Evolutionary conservation across 441 rosid species (phyloP).

Genomic region (Omphalea diandra): DNA sequence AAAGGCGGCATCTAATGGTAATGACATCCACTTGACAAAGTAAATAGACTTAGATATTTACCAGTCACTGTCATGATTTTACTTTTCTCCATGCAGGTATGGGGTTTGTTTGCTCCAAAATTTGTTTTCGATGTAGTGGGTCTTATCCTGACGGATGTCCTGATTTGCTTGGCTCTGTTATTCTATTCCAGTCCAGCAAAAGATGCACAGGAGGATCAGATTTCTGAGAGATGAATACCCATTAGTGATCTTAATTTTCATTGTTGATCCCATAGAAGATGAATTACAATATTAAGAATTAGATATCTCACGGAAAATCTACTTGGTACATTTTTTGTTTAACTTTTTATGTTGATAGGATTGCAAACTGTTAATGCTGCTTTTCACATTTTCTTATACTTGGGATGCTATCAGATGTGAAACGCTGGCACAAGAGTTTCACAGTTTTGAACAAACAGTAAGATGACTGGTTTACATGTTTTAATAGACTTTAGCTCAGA

Average conservation of each 20-base stretch:
- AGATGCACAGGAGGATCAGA: not conserved
- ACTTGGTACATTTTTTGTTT: not conserved
- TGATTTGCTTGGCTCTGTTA: conserved; percentile 65
- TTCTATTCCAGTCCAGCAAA: conserved; percentile 41
- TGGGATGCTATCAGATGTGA: not conserved
- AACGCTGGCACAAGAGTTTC: not conserved
- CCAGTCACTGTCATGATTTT: conserved; percentile 1
- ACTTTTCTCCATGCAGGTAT: conserved; percentile 54
- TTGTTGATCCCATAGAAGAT: not conserved
- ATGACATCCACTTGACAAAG: not conserved
- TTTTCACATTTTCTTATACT: not conserved
- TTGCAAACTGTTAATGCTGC: too few species aligned
- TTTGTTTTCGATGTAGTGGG: conserved; percentile 90
- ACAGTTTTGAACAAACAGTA: not conserved
- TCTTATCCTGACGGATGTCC: conserved; percentile 61
- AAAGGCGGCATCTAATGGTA: conserved; percentile 97
- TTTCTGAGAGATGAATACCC: not conserved
- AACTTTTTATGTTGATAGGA: not conserved
- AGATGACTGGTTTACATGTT: not conserved
- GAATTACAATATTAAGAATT: not conserved
- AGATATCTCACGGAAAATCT: not conserved
- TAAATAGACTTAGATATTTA: not conserved
- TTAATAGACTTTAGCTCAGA: too few species aligned
- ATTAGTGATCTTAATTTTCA: not conserved
- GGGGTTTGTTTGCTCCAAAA: conserved; percentile 97